Base-by-base conservation (phyloP, 495 filamentous ascomycete genomes). In the Penicillium mononematosum region DNA sequence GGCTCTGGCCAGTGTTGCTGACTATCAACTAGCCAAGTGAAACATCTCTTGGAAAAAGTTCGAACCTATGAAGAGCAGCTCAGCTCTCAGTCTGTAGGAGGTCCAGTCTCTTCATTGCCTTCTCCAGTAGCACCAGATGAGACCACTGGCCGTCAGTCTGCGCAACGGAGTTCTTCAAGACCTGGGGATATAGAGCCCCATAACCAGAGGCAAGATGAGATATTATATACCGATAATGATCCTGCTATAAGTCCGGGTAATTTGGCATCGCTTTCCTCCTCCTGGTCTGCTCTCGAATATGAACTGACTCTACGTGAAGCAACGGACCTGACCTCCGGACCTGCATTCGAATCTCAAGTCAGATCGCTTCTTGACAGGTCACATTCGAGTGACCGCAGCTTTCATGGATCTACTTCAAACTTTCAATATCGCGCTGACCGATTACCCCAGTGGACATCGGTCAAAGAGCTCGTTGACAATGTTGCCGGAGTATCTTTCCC, bases 291-390 rank as follows among this genome's bases (percentile, higher is more conserved):
- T 38, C 7, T 1, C 1, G 10, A 22, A 20, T 12, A 34, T 20
- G 17, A 24, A 24, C 48, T 52, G 9, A 53, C 45, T 24, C 16
- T 38, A 12, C 7, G 50, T 29, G 4, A n/a, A 63, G 60, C 60
- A 38, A 63, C 64, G 22, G 60, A 66, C 32, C 43, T 63, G n/a
- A 56, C 64, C 31, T 63, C 64, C 0, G 60, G 64, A 1, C 64
- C 64, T 24, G 60, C 64, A 47, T 66, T 66, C n/a, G 64, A 63
- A 50, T 58, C 64, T 41, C 64, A 66, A 45, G 64, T 60, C 4
- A 58, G 44, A 51, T 66, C 60, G 14, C 49, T 66, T 14, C 58
- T 66, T 8, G 46, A 63, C 32, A 50, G 38, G 27, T 58, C 54
- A 2, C 50, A 27, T 25, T 20, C 58, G 3, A 46, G 16, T 20